Percentiles rank a stretch among this genome's conserved stretches.
These are phyloP conservation scores for Colletotrichum magnum DNA, from an alignment of 2,329 filamentous ascomycete genomes.

Conservation along the genomic window DNA sequence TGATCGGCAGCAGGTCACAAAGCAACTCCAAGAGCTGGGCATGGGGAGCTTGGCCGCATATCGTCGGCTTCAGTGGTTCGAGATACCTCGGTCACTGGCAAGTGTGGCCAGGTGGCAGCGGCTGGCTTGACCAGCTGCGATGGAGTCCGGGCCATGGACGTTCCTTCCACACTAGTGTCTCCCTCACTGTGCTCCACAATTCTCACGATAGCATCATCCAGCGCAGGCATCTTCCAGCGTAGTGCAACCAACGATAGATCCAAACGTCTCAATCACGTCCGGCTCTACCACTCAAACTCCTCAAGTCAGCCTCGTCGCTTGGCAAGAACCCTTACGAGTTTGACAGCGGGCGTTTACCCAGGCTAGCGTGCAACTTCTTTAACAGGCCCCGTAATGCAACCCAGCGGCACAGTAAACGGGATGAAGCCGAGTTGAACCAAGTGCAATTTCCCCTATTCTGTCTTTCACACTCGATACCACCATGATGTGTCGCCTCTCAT, in stretches of 20 bases:
- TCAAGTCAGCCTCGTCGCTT: background rate
- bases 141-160: too few species aligned
- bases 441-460: background rate
- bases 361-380: background rate
- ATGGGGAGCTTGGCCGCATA: constrained; percentile 37
- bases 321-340: background rate
- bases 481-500: background rate
- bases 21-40: constrained; percentile 19
- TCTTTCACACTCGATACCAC: background rate
- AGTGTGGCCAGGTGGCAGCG: background rate
- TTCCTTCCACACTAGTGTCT: too few species aligned
- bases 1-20: constrained; percentile 23
- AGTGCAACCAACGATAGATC: background rate
- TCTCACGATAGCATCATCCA: constrained; percentile 13
- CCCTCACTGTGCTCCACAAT: background rate
- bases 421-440: background rate
- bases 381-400: background rate
- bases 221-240: background rate
- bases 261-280: too few species aligned
- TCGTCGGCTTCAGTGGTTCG: constrained; percentile 34
- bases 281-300: too few species aligned
- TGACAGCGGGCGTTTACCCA: background rate
- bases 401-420: constrained; percentile 7
- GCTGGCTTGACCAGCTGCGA: background rate
- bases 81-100: constrained; percentile 6